Evolutionary conservation across 1,284 basidiomycete genomes (phyloP).

Genomic region (Ganoderma lucidum): DNA sequence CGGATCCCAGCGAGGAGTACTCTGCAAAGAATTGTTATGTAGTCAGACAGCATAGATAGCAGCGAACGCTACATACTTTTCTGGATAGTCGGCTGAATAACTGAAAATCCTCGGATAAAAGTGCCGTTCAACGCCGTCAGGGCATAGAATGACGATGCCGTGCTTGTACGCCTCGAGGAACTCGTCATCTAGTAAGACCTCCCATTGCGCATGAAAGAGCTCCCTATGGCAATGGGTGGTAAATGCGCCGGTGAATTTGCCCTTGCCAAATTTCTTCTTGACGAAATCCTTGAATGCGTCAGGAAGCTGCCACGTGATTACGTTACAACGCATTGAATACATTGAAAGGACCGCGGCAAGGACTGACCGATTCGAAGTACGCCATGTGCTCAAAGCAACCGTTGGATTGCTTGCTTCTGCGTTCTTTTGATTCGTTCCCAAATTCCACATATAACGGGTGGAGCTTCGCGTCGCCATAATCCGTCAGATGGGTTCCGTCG

Average conservation of each 20-base stretch:
- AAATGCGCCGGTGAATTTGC: not conserved
- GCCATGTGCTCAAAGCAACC: not conserved
- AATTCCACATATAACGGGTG: constrained; percentile 44
- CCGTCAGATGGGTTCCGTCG: constrained; percentile 7
- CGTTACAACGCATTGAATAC: not conserved
- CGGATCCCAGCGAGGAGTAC: constrained; percentile 30
- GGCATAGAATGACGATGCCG: constrained; percentile 34
- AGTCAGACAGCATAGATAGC: no score
- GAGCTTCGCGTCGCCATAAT: constrained; percentile 37
- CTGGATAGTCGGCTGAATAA: not conserved
- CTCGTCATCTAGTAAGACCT: constrained; percentile 33
- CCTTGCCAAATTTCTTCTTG: not conserved
- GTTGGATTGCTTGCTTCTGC: constrained; percentile 28
- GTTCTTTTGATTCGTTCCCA: constrained; percentile 42
- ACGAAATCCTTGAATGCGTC: constrained; percentile 6
- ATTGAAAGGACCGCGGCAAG: not conserved
- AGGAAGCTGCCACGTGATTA: not conserved
- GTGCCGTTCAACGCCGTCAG: constrained; percentile 30
- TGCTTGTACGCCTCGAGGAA: constrained; percentile 35
- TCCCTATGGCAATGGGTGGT: constrained; percentile 36
- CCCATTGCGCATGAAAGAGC: constrained; percentile 34
- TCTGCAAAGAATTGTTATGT: constrained; percentile 26
- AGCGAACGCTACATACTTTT: not conserved
- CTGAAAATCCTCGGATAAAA: constrained; percentile 16
- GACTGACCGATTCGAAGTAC: not conserved